Conservation (phyloP, 768 basidiomycete genomes). For the Mycena vitilis region DNA sequence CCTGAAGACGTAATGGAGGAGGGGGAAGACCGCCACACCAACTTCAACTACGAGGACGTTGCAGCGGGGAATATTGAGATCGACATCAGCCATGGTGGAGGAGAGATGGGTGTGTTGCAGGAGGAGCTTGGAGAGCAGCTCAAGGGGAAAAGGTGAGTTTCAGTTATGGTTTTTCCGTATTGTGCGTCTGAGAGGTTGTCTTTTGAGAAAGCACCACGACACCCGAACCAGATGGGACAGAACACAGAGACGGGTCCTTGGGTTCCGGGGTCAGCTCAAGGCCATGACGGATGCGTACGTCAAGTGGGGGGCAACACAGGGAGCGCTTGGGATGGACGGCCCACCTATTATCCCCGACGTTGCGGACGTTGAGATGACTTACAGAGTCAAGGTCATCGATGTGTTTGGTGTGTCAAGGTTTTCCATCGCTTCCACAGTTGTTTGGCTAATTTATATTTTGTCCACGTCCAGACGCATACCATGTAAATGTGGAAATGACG, state of each 20-base stretch:
- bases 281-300: background rate
- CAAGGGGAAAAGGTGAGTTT: background rate
- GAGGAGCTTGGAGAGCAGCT: background rate
- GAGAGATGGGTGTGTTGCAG: background rate
- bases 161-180: background rate
- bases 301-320: slow-evolving; percentile 7
- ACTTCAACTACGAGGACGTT: background rate
- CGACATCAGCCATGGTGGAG: background rate
- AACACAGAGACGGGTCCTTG: background rate
- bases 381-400: slow-evolving; percentile 2
- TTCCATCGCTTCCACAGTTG: background rate
- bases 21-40: no score
- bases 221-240: no score
- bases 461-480: background rate
- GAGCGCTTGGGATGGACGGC: background rate
- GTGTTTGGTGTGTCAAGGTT: background rate
- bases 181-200: no score
- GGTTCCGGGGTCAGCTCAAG: background rate
- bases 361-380: background rate
- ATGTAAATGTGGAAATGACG: background rate
- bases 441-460: background rate
- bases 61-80: background rate
- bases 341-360: background rate
- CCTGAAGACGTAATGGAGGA: no score
- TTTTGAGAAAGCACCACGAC: no score